Conservation (phyloP, 1,284 basidiomycete genomes). For the Phlebopus sp. region DNA sequence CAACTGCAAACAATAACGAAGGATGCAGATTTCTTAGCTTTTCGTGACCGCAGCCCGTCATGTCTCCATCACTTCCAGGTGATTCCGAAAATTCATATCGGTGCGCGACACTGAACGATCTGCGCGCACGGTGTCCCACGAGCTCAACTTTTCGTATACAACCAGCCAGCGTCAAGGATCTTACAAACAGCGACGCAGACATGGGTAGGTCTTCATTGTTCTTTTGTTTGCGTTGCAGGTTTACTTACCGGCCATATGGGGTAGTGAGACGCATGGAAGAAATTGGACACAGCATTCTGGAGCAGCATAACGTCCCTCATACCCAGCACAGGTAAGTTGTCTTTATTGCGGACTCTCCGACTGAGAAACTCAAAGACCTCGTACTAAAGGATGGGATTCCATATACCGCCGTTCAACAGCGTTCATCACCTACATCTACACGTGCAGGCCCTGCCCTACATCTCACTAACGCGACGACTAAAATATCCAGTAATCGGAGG, state of each 20-base stretch:
- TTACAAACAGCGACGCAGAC: conserved; percentile 20
- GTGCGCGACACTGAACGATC: conserved; percentile 8
- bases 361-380: background rate
- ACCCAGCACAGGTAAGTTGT: conserved; percentile 45
- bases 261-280: conserved; percentile 56
- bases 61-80: conserved; percentile 26
- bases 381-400: conserved; percentile 64
- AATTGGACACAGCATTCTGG: conserved; percentile 55
- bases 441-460: conserved; percentile 70
- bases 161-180: conserved; percentile 20
- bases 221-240: background rate
- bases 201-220: conserved; percentile 25
- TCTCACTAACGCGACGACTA: conserved; percentile 37
- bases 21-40: conserved; percentile 30
- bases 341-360: background rate
- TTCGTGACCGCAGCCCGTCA: conserved; percentile 25
- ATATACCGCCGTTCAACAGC: conserved; percentile 82
- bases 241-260: background rate
- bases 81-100: conserved; percentile 29
- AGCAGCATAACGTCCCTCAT: conserved; percentile 40
- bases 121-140: background rate
- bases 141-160: background rate
- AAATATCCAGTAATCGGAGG: conserved; percentile 59
- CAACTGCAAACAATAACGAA: conserved; percentile 2
- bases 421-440: conserved; percentile 81